Evolutionary conservation across 768 basidiomycete species (phyloP).

Genomic region (Pleurotus pulmonarius): DNA sequence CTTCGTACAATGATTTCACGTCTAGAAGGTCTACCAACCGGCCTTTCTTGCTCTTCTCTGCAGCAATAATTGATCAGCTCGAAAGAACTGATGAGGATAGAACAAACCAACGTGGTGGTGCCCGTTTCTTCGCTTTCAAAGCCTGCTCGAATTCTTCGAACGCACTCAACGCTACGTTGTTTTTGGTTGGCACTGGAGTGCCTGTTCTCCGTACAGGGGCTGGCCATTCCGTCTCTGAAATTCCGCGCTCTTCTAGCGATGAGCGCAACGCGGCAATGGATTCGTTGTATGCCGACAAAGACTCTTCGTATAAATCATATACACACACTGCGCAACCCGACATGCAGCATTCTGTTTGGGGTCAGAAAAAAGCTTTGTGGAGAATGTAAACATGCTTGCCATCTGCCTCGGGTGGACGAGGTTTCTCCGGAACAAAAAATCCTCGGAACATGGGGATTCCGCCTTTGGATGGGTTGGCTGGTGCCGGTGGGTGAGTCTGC

Average conservation of each 20-base stretch:
- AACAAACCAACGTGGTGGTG: slow-evolving; percentile 19
- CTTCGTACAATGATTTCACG: slow-evolving; percentile 33
- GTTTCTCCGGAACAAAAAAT: slow-evolving; percentile 56
- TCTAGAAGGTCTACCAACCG: not conserved
- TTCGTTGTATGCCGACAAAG: slow-evolving; percentile 57
- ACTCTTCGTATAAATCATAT: slow-evolving; percentile 83
- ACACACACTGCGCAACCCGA: slow-evolving; percentile 92
- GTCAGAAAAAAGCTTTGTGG: not conserved
- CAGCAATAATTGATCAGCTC: not conserved
- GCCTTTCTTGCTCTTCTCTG: slow-evolving; percentile 12
- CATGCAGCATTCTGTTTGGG: slow-evolving; percentile 84
- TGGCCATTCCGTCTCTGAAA: slow-evolving; percentile 71
- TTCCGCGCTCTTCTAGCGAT: slow-evolving; percentile 40
- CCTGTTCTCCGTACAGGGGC: slow-evolving; percentile 30
- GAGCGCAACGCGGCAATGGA: slow-evolving; percentile 46
- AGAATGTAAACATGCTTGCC: slow-evolving; percentile 37
- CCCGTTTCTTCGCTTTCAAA: slow-evolving; percentile 43
- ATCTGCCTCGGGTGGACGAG: slow-evolving; percentile 60
- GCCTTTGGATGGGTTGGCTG: slow-evolving; percentile 3
- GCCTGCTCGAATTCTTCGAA: slow-evolving; percentile 71
- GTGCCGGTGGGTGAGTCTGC: not conserved
- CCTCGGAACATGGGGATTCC: slow-evolving; percentile 41
- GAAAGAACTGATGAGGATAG: not conserved
- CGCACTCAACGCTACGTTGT: slow-evolving; percentile 47
- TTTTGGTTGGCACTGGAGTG: slow-evolving; percentile 16